Percentiles rank a stretch among this genome's conserved stretches.
phyloP scores from a whole-genome alignment of 2,329 filamentous ascomycete species.

The Fusarium sp. region DNA sequence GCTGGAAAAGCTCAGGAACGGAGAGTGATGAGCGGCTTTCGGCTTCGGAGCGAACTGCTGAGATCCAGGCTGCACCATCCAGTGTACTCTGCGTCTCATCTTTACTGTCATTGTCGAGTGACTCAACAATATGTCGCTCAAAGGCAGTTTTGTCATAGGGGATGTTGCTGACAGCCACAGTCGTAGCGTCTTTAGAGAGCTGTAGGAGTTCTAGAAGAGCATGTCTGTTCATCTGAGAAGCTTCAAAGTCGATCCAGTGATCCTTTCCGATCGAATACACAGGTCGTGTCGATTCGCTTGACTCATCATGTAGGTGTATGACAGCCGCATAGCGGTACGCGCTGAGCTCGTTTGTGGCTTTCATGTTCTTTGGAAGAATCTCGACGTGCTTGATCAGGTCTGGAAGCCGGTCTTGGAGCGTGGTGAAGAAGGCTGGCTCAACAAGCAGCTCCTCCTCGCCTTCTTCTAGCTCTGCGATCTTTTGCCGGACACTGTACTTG shows the following conservation, averaged over 20 bases:
- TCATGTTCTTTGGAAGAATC: constrained; percentile 42
- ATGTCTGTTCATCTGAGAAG: constrained; percentile 6
- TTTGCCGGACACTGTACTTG: constrained; percentile 11
- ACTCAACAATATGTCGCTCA: constrained; percentile 33
- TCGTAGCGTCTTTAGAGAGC: not conserved
- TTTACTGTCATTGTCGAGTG: constrained; percentile 9
- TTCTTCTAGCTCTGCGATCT: constrained; percentile 29
- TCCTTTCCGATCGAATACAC: constrained; percentile 1
- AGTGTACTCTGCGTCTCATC: not conserved
- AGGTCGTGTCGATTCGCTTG: not conserved
- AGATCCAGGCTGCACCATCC: constrained; percentile 8
- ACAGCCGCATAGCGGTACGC: constrained; percentile 41
- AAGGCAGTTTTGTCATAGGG: constrained; percentile 44
- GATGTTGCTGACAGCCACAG: constrained; percentile 39
- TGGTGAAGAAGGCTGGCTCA: constrained; percentile 40
- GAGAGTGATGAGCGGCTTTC: constrained; percentile 12
- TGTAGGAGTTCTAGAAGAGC: constrained; percentile 21
- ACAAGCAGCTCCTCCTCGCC: constrained; percentile 34
- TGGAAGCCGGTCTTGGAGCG: constrained; percentile 14
- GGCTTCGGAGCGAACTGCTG: not conserved
- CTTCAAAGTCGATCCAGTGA: constrained; percentile 35
- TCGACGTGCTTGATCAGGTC: constrained; percentile 37
- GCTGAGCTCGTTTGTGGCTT: constrained; percentile 42
- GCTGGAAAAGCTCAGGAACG: constrained; percentile 22
- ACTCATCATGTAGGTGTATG: not conserved